Base-by-base conservation (phyloP, 805 yeast genomes). In the Zygoascus tannicola region DNA sequence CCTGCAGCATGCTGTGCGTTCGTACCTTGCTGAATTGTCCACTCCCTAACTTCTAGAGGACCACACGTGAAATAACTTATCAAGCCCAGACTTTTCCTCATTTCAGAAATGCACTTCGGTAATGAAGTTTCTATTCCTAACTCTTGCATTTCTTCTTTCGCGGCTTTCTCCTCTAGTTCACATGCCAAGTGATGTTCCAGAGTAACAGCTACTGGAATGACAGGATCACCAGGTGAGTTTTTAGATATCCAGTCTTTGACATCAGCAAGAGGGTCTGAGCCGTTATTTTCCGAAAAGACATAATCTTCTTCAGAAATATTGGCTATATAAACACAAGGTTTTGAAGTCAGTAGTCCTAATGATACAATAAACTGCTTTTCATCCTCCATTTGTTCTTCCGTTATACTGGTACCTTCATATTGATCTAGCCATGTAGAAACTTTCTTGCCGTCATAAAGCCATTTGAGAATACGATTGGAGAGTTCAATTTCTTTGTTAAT, bases 1-100 rank as follows among this genome's bases (percentile, higher is more conserved):
- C 97, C 97, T 19, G 98, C 98, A 37, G 98, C 97, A 60, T 84
- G 87, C n/a, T 98, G 98, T 43, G 97, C 97, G 56, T 85, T 81
- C 38, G 90, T 83, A 56, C 94, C 94, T 55, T 73, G 71, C 68
- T 97, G 79, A 51, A 92, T 79, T 30, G 98, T 92, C 98, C 98
- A 92, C 67, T 94, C 97, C 65, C 97, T 82, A 41, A 88, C 95
- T 63, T 87, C 95, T 41, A 72, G 69, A 21, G 80, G 79, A 22
- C 96, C 96, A 58, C 94, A 84, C 0, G 97, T 87, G 66, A 81
- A 87, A 62, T 76, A 87, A 34, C 94, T 82, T 19, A 85, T 83
- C 58, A 87, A 68, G 43, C 79, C 76, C 46, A 87, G 68, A 46
- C 76, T 73, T 46, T 68, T 62, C 58, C 94, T 74, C 83, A 86